These are phyloP conservation scores for Xylaria sp. DNA, from an alignment of 2,329 filamentous ascomycete genomes.

Conservation along the genomic window DNA sequence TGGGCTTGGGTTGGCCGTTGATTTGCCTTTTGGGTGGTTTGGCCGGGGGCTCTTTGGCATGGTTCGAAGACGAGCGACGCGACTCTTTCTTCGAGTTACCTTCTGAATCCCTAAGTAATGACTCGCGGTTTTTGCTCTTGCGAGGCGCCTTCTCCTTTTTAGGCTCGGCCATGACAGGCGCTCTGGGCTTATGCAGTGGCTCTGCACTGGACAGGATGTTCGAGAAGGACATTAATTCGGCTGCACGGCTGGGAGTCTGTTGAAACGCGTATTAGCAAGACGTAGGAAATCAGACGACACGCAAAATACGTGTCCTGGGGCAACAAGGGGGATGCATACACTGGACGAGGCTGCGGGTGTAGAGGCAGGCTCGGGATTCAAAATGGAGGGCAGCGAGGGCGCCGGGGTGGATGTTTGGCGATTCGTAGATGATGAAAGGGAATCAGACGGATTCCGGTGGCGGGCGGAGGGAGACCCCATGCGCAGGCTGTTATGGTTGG, in stretches of 20 bases:
- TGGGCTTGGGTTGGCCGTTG: slow-evolving; percentile 66
- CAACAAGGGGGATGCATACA: slow-evolving; percentile 42
- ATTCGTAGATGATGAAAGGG: slow-evolving; percentile 42
- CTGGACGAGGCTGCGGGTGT: slow-evolving; percentile 43
- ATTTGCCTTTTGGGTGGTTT: slow-evolving; percentile 69
- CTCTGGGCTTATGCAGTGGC: slow-evolving; percentile 66
- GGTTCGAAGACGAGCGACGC: slow-evolving; percentile 63
- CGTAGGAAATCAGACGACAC: background rate
- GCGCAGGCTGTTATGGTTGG: slow-evolving; percentile 47
- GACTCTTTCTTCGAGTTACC: slow-evolving; percentile 58
- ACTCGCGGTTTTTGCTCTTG: slow-evolving; percentile 62
- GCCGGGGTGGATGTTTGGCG: slow-evolving; percentile 48
- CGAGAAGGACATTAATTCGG: slow-evolving; percentile 94
- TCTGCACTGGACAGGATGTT: slow-evolving; percentile 89
- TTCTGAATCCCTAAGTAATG: slow-evolving; percentile 62
- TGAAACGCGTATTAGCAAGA: slow-evolving; percentile 30
- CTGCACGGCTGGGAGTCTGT: slow-evolving; percentile 77
- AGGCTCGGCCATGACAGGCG: slow-evolving; percentile 51
- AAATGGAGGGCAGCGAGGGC: slow-evolving; percentile 48
- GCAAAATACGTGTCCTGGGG: background rate
- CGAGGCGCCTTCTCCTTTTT: slow-evolving; percentile 53
- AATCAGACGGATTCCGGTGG: slow-evolving; percentile 46
- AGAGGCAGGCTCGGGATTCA: slow-evolving; percentile 50
- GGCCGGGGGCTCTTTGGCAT: slow-evolving; percentile 57
- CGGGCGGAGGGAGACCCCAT: slow-evolving; percentile 48